Evolutionary conservation across 2,329 filamentous ascomycete species (phyloP).

Genomic region (Ophiosphaerella herpotricha): DNA sequence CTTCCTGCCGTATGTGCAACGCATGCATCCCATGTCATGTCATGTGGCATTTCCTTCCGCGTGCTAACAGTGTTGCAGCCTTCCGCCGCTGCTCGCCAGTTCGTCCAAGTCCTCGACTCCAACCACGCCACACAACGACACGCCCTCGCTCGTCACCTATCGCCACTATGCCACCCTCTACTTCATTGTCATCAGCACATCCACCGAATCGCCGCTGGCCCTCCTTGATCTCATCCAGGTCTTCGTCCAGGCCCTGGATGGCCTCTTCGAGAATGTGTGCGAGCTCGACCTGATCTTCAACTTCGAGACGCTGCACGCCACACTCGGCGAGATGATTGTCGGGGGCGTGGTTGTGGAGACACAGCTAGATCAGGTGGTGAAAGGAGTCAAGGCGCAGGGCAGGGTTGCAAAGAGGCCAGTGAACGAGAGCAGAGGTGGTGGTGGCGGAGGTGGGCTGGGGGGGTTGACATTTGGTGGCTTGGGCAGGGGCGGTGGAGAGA

Average conservation of each 20-base stretch:
- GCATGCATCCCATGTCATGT: conserved; percentile 13
- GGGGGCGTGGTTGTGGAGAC: conserved; percentile 95
- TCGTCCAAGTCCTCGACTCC: conserved; percentile 50
- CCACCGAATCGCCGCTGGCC: conserved; percentile 92
- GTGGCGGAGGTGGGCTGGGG: conserved; percentile 24
- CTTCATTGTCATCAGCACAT: conserved; percentile 97
- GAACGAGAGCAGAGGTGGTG: conserved; percentile 62
- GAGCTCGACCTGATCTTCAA: conserved; percentile 99
- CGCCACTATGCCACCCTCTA: conserved; percentile 97
- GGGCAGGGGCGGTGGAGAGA: conserved; percentile 38
- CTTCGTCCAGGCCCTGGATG: conserved; percentile 93
- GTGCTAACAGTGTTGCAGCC: conserved; percentile 55
- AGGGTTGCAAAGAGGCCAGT: conserved; percentile 78
- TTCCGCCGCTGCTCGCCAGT: conserved; percentile 64
- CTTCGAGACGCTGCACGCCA: conserved; percentile 93
- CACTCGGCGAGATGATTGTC: conserved; percentile 91
- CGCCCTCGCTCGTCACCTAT: conserved; percentile 94
- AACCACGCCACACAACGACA: conserved; percentile 75
- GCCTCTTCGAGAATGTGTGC: conserved; percentile 97
- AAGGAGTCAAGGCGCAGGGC: conserved; percentile 77
- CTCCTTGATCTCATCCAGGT: conserved; percentile 97
- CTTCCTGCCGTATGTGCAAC: conserved; percentile 72
- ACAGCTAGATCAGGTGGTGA: conserved; percentile 82
- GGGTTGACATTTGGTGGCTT: conserved; percentile 31
- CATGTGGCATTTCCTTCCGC: too few relatives aligned